phyloP scores from a whole-genome alignment of 768 basidiomycete genomes.

The Boletus eberwhitei region DNA sequence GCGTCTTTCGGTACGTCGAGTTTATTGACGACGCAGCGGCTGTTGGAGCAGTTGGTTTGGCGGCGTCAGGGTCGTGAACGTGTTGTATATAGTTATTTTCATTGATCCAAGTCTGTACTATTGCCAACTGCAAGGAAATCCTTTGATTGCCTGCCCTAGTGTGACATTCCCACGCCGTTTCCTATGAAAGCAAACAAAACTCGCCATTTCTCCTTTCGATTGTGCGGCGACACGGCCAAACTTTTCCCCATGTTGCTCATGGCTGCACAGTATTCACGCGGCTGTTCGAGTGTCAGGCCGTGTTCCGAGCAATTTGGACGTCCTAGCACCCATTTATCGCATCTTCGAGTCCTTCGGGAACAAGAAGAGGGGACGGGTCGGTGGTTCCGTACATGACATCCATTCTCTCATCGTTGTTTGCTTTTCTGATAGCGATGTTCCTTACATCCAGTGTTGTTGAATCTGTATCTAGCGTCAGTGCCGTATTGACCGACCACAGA shows the following conservation, averaged over 20 bases:
- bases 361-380: slow-evolving; percentile 68
- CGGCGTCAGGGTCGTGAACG: slow-evolving; percentile 10
- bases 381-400: slow-evolving; percentile 50
- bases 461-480: background rate
- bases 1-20: slow-evolving; percentile 62
- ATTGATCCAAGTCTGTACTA: no score
- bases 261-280: slow-evolving; percentile 57
- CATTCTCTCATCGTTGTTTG: background rate
- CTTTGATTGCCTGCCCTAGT: slow-evolving; percentile 15
- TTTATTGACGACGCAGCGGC: slow-evolving; percentile 69
- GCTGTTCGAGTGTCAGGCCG: slow-evolving; percentile 89
- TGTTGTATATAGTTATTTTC: background rate
- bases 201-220: slow-evolving; percentile 21
- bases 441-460: background rate
- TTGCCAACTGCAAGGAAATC: no score
- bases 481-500: background rate
- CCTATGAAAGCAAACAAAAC: background rate
- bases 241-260: slow-evolving; percentile 90
- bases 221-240: slow-evolving; percentile 84
- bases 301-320: slow-evolving; percentile 71
- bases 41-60: slow-evolving; percentile 59
- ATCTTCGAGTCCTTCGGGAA: slow-evolving; percentile 34
- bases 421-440: background rate
- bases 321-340: slow-evolving; percentile 76
- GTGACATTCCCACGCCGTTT: slow-evolving; percentile 14